Percentiles rank a stretch among this genome's conserved stretches.
Conservation (phyloP, 2,329 filamentous ascomycete genomes). For the Erysiphe neolycopersici region DNA sequence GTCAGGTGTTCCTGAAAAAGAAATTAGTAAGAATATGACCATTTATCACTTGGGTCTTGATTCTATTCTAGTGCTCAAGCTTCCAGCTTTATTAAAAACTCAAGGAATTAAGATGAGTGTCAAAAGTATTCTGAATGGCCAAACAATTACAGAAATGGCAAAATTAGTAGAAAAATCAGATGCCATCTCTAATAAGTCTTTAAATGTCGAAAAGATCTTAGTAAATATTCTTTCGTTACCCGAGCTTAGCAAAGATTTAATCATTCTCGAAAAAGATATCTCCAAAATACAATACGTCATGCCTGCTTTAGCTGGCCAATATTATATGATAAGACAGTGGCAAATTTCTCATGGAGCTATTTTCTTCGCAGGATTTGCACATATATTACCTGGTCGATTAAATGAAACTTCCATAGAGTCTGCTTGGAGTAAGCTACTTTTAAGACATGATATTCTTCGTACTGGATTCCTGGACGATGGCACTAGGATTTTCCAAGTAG, state of each 20-base stretch:
- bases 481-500: slow-evolving; percentile 34
- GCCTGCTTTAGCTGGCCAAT: slow-evolving; percentile 50
- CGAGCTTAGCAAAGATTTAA: slow-evolving; percentile 16
- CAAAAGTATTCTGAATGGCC: slow-evolving; percentile 40
- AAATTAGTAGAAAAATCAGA: slow-evolving; percentile 7
- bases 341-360: slow-evolving; percentile 34
- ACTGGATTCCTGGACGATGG: slow-evolving; percentile 27
- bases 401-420: slow-evolving; percentile 18
- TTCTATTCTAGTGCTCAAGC: slow-evolving; percentile 77
- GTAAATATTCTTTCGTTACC: slow-evolving; percentile 15
- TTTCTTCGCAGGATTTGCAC: slow-evolving; percentile 52
- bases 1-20: slow-evolving; percentile 28
- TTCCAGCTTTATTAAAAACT: slow-evolving; percentile 41
- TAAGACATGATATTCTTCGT: slow-evolving; percentile 34
- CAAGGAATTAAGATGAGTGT: slow-evolving; percentile 35
- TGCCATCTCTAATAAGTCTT: slow-evolving; percentile 1
- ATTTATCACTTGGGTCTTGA: slow-evolving; percentile 74
- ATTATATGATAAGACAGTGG: slow-evolving; percentile 59
- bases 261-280: slow-evolving; percentile 16
- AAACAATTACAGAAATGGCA: slow-evolving; percentile 39
- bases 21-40: slow-evolving; percentile 33
- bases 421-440: slow-evolving; percentile 35
- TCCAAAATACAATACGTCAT: slow-evolving; percentile 24
- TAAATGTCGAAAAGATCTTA: slow-evolving; percentile 20
- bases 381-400: slow-evolving; percentile 20